These are phyloP conservation scores for Trichoderma gamsii DNA, from an alignment of 495 filamentous ascomycete species.

Conservation along the genomic window DNA sequence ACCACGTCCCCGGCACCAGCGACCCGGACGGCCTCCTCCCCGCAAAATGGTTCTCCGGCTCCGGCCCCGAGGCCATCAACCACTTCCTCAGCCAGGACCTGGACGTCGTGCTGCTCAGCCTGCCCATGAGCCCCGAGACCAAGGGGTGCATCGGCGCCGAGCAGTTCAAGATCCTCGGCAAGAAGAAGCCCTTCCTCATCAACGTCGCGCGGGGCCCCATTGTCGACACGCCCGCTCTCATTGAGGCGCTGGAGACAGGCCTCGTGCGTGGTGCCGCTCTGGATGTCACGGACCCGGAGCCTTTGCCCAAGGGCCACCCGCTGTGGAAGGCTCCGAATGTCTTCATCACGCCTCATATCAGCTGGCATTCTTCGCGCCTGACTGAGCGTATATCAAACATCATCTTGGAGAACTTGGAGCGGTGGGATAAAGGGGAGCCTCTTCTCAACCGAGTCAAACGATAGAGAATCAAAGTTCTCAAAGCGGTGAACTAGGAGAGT, in stretches of 20 bases:
- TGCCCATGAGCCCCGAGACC: slow-evolving; percentile 62
- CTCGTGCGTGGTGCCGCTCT: slow-evolving; percentile 66
- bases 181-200: slow-evolving; percentile 54
- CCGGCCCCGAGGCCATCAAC: slow-evolving; percentile 52
- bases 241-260: slow-evolving; percentile 53
- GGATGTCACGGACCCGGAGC: slow-evolving; percentile 86
- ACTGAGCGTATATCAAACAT: slow-evolving; percentile 54
- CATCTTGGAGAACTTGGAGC: slow-evolving; percentile 31
- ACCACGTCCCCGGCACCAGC: slow-evolving; percentile 68
- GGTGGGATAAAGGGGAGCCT: slow-evolving; percentile 22
- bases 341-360: slow-evolving; percentile 75
- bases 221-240: slow-evolving; percentile 61
- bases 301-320: slow-evolving; percentile 60
- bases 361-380: slow-evolving; percentile 55
- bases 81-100: slow-evolving; percentile 63
- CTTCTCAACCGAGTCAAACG: slow-evolving; percentile 31
- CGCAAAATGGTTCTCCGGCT: slow-evolving; percentile 64
- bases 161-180: slow-evolving; percentile 60
- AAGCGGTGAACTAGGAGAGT: slow-evolving; percentile 1
- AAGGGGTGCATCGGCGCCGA: slow-evolving; percentile 52
- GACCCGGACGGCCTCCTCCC: slow-evolving; percentile 71
- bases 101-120: slow-evolving; percentile 66
- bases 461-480: slow-evolving; percentile 14
- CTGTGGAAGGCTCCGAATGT: slow-evolving; percentile 71
- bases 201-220: slow-evolving; percentile 73